These are phyloP conservation scores for Annona squamosa DNA, from an alignment of 164 flowering plant genomes.

Conservation along the genomic window DNA sequence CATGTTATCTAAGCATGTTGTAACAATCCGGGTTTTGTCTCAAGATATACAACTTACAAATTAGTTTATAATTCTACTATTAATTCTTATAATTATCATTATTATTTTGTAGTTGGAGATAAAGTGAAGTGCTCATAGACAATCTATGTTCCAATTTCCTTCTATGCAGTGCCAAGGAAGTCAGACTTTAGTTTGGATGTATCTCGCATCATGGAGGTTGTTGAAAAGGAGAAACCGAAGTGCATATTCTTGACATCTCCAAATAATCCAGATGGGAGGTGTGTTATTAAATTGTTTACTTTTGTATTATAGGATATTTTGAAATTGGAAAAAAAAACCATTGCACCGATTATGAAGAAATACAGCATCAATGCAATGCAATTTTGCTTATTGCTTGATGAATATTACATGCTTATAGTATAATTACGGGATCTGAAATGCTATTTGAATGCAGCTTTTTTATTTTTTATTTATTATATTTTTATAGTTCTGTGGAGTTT, in stretches of 20 bases:
- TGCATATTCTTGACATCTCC: constrained; percentile 95
- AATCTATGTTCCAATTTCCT: neutral
- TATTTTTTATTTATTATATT: no score
- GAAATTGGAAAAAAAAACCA: neutral
- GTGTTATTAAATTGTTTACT: constrained; percentile 1
- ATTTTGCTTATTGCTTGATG: neutral
- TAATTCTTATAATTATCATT: no score
- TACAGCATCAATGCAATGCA: neutral
- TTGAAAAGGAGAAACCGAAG: constrained; percentile 81
- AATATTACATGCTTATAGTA: neutral
- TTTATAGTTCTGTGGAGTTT: no score
- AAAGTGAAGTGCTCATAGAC: neutral
- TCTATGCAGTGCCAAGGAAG: constrained; percentile 68
- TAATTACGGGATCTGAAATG: neutral
- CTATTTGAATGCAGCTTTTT: neutral
- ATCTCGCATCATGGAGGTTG: constrained; percentile 51
- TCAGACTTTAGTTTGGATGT: constrained; percentile 82
- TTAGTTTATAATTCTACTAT: no score
- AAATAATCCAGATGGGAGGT: constrained; percentile 99
- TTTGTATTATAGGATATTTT: neutral
- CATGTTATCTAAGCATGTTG: no score
- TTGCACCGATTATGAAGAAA: neutral
- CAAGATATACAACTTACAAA: no score
- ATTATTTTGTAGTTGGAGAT: no score
- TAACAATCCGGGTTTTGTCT: no score